Evolutionary conservation across 2,329 filamentous ascomycete species (phyloP), one percentile per base, ranked within the genome.

Genomic region (Diaporthe velutina): DNA sequence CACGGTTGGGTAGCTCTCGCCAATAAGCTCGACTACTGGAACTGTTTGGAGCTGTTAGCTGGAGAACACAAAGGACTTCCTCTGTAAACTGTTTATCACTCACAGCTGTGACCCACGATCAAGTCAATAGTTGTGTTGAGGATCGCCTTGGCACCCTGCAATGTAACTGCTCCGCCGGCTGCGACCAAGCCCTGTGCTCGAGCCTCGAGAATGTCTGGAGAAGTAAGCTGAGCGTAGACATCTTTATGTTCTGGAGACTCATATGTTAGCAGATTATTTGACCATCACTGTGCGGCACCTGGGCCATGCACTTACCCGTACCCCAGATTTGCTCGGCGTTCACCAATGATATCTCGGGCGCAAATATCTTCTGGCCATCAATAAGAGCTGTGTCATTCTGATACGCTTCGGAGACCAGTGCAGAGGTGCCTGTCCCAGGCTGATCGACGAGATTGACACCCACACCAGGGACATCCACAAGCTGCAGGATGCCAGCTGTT

Each of bases 81-180:
- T 4, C 15, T 13, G 0, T 8, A 2, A 7, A 1, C 0, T 25
- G 15, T 9, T 6, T 50, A 10, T 45, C 2, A 68, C 77, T 61
- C 40, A 75, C 78, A 70, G 4, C 71, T 35, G 8, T 73, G 60
- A 2, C 68, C 68, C 3, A 75, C 57, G 30, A 79, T 78, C 12
- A 80, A 73, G 13, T 77, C 66, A 38, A 80, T 78, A 0, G 76
- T 79, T 8, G 73, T 70, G 45, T 79, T 79, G 25, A 80, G 75
- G 28, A 80, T 71, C 28, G 64, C 64, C 45, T 60, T 67, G 1
- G 79, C 79, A 17, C 78, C 78, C 7, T 74, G 25, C 12, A 77
- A 38, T 38, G 76, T 79, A 19, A 72, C 79, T 10, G 79, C 78
- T 7, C 73, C 78, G 2, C 77, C 77, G 4, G 79, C 73, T 35